Evolutionary conservation across 176 grass and related monocot genomes (phyloP), one percentile per base, ranked within the genome.

Genomic region (Zoysia pacifica): DNA sequence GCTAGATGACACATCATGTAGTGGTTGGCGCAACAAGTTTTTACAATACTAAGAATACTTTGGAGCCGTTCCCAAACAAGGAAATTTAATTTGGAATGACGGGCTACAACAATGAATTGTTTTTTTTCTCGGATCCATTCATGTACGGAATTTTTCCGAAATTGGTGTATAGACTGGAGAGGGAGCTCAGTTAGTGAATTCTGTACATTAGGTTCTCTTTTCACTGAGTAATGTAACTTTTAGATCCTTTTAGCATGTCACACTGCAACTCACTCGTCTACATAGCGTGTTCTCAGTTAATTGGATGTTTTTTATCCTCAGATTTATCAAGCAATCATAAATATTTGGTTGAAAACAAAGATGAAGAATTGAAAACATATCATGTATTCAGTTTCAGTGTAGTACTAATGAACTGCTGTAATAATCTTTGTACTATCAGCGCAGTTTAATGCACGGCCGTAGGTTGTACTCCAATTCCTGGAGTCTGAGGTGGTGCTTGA

Each of bases 191-290:
- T 89, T 91, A 94, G 89, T 86, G 74, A 70, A 89, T 78, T 82
- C 71, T 94, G 93, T 94, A 94, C 75, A 94, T 94, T 94, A 94
- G 81, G 73, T 86, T 91, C 76, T 80, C 88, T 78, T 93, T 76
- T 76, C 74, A 82, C 66, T 67, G 78, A 76, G 87, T 53, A 73
- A 82, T 86, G 68, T 20, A 86, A 74, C 58, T 53, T 44, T 63
- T 78, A 86, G 79, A 67, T 79, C 67, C 54, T 48, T 59, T 76
- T 74, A 81, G 67, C 78, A 69, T 77, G 56, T 63, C 55, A 70
- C 51, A 61, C 42, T 62, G 70, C 53, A 69, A 75, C 70, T 81
- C 74, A 14, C 54, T 52, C 48, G 40, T 51, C 13, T 50, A 56
- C 59, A 72, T 67, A 65, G 47, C 52, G 67, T 73, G 19, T 65